Base-by-base conservation (phyloP, 106 monocot genomes). In the Iris macrosiphon region DNA sequence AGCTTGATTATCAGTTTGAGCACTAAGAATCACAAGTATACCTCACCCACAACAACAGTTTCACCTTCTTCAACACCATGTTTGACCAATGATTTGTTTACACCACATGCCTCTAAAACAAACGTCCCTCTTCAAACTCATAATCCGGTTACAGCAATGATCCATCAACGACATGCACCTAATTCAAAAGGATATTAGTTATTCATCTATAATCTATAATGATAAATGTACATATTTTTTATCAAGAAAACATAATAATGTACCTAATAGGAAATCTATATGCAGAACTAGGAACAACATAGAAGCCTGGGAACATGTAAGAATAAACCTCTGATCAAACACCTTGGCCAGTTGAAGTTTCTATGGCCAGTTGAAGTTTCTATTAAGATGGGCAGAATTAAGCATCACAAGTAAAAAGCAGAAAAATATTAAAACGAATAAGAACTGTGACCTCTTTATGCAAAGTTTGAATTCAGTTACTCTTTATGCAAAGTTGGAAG, bases 81-180 rank as follows among this genome's bases (percentile, higher is more conserved):
- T 53, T 87, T 98, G 14, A 72, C 62, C 9, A 98, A 80, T 66
- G 86, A 54, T 71, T 76, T 98, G 56, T 91, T 87, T n/a, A 98
- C 91, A 59, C 98, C 98, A 73, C 91, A 98, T 24, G 98, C 98
- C 70, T 91, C 98, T 66, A 98, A 62, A 77, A 64, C 98, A 98
- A 78, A 56, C 98, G 83, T 55, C 90, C 83, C 49, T 90, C 98
- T 65, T 98, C 90, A 72, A 80, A 98, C 65, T 98, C 98, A 50
- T 98, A 98, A 23, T 83, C 78, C 53, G 98, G 98, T 40, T 91
- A 91, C 35, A 72, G 55, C 22, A 76, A 80, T 26, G 98, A 91
- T 32, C 98, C 90, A 75, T 98, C 98, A 63, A 98, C 87, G 32
- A 98, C 98, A 73, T 91, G 98, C 51, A 95, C 79, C 94, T 87